Percentiles rank a stretch among this genome's conserved stretches.
phyloP scores from a whole-genome alignment of 2,329 filamentous ascomycete species.

The Cadophora luteo-olivacea region DNA sequence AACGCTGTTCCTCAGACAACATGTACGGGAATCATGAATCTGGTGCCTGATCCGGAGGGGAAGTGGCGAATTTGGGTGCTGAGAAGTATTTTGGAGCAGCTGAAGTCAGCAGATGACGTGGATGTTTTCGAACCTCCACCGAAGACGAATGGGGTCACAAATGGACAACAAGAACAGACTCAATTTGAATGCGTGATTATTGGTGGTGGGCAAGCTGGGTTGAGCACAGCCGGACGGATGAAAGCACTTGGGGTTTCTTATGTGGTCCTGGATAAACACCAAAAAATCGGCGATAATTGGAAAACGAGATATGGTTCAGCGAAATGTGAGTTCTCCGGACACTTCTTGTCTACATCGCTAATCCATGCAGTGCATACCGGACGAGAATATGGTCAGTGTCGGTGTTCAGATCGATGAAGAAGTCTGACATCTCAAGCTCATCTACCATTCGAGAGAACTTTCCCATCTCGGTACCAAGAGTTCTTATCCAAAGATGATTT shows the following conservation, averaged over 20 bases:
- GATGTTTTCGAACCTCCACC: conserved; percentile 22
- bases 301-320: conserved; percentile 50
- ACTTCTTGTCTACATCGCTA: not conserved
- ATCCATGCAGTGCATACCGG: conserved; percentile 26
- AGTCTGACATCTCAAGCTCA: conserved; percentile 20
- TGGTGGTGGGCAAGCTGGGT: conserved; percentile 65
- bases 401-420: not conserved
- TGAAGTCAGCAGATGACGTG: conserved; percentile 23
- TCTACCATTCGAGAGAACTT: conserved; percentile 33
- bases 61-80: conserved; percentile 31
- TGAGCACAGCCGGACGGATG: conserved; percentile 62
- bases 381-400: conserved; percentile 26
- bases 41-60: conserved; percentile 20
- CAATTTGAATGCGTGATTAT: conserved; percentile 29
- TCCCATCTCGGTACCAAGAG: conserved; percentile 24
- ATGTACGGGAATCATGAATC: conserved; percentile 23
- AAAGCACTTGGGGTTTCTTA: conserved; percentile 62
- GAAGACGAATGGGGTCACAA: not conserved
- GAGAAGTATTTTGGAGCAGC: conserved; percentile 27
- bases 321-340: conserved; percentile 20
- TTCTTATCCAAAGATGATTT: conserved; percentile 31
- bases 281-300: conserved; percentile 68
- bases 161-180: not conserved
- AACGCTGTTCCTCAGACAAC: conserved; percentile 17
- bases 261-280: conserved; percentile 62